These are phyloP conservation scores for Camellia oleifera DNA, from an alignment of 179 eudicot species.

Conservation along the genomic window DNA sequence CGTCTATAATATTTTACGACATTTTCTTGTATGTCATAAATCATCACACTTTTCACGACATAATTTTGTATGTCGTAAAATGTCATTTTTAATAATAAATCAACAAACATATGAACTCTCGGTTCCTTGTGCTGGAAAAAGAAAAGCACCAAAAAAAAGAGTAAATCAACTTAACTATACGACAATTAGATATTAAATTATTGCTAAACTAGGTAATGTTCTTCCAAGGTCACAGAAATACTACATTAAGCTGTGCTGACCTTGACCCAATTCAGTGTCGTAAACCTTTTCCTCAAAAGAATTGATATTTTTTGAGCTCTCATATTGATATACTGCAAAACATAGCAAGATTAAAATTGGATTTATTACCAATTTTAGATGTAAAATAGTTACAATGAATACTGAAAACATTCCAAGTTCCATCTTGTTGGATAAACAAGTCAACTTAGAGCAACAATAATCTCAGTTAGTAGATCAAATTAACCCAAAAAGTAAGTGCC, in stretches of 20 bases:
- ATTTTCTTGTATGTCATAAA: no score
- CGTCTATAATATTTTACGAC: no score
- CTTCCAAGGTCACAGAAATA: not conserved
- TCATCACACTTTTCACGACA: no score
- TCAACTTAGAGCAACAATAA: not conserved
- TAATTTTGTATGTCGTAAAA: no score
- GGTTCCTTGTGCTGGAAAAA: slow-evolving; percentile 92
- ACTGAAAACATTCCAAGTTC: slow-evolving; percentile 3
- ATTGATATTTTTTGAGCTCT: slow-evolving; percentile 86
- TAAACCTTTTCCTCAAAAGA: slow-evolving; percentile 82
- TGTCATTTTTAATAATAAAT: slow-evolving; percentile 36
- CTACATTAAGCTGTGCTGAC: slow-evolving; percentile 38
- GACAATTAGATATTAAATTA: not conserved
- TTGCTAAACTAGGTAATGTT: not conserved
- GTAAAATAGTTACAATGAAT: not conserved
- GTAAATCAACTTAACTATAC: slow-evolving; percentile 19
- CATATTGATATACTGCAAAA: slow-evolving; percentile 73
- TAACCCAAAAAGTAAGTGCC: not conserved
- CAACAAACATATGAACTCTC: slow-evolving; percentile 99
- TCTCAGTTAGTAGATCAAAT: not conserved
- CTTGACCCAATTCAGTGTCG: slow-evolving; percentile 96
- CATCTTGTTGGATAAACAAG: slow-evolving; percentile 4
- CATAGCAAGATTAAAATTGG: slow-evolving; percentile 16
- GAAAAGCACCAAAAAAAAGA: not conserved
- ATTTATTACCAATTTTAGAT: not conserved